phyloP scores from a whole-genome alignment of 2,329 filamentous ascomycete species.

The Pseudogymnoascus verrucosus region DNA sequence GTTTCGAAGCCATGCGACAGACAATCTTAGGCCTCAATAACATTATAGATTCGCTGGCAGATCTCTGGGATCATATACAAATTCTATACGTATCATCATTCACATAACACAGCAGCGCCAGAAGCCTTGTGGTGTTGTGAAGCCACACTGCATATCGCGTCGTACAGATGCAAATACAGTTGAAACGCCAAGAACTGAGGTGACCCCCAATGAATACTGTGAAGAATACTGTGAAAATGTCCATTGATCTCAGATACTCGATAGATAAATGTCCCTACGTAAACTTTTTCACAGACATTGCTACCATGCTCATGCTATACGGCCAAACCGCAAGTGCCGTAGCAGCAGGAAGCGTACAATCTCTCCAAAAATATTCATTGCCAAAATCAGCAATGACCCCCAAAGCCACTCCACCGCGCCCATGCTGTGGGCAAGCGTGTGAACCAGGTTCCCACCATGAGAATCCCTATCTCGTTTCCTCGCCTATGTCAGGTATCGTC shows the following conservation, averaged over 20 bases:
- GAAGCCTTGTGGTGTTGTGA: background rate
- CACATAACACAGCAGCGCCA: background rate
- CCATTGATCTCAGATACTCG: background rate
- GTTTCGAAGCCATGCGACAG: background rate
- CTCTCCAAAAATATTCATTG: background rate
- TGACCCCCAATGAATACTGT: background rate
- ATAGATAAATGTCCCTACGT: conserved; percentile 2
- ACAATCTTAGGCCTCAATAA: background rate
- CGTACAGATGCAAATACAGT: background rate
- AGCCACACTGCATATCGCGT: background rate
- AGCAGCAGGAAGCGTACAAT: background rate
- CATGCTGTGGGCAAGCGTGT: background rate
- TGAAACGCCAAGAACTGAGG: background rate
- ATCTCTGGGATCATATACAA: background rate
- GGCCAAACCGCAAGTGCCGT: background rate
- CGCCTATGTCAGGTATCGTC: background rate
- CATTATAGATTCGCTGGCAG: background rate
- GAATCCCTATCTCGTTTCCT: background rate
- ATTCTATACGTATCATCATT: background rate
- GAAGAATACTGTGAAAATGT: conserved; percentile 4
- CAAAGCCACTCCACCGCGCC: background rate
- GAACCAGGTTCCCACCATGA: background rate
- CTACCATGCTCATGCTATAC: background rate
- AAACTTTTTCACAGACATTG: conserved; percentile 5
- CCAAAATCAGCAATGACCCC: background rate